Percentiles rank a stretch among this genome's conserved stretches.
phyloP scores from a whole-genome alignment of 768 basidiomycete genomes.

The Tulasnella sp. region DNA sequence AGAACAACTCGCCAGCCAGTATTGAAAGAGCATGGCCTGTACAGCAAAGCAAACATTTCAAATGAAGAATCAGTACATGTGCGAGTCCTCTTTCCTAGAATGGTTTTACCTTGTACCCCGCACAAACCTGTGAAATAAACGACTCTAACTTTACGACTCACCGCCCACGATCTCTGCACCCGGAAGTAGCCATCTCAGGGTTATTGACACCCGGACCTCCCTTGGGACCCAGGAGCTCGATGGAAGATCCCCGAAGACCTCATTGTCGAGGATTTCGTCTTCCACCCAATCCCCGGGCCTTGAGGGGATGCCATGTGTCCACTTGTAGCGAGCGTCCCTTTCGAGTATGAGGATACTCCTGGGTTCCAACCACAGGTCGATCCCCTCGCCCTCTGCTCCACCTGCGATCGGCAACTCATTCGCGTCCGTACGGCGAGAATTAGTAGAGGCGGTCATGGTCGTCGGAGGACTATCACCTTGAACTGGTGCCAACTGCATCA shows the following conservation, averaged over 20 bases:
- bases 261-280: slow-evolving; percentile 26
- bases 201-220: slow-evolving; percentile 59
- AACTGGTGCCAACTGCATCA: slow-evolving; percentile 53
- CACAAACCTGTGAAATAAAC: too few relatives aligned
- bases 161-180: slow-evolving; percentile 71
- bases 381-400: slow-evolving; percentile 19
- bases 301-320: slow-evolving; percentile 78
- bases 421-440: too few relatives aligned
- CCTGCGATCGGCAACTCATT: too few relatives aligned
- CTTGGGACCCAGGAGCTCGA: slow-evolving; percentile 36
- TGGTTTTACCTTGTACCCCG: too few relatives aligned
- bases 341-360: slow-evolving; percentile 66
- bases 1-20: too few relatives aligned
- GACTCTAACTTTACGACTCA: too few relatives aligned
- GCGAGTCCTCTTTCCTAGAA: not conserved
- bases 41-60: not conserved
- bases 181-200: slow-evolving; percentile 73
- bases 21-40: not conserved
- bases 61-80: not conserved
- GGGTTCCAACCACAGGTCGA: slow-evolving; percentile 60
- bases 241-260: not conserved
- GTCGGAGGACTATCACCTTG: not conserved
- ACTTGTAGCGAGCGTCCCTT: slow-evolving; percentile 69
- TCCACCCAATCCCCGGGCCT: slow-evolving; percentile 46
- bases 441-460: too few relatives aligned